These are phyloP conservation scores for Triticum timopheevii DNA, from an alignment of 176 grass and related monocot species.

Conservation along the genomic window DNA sequence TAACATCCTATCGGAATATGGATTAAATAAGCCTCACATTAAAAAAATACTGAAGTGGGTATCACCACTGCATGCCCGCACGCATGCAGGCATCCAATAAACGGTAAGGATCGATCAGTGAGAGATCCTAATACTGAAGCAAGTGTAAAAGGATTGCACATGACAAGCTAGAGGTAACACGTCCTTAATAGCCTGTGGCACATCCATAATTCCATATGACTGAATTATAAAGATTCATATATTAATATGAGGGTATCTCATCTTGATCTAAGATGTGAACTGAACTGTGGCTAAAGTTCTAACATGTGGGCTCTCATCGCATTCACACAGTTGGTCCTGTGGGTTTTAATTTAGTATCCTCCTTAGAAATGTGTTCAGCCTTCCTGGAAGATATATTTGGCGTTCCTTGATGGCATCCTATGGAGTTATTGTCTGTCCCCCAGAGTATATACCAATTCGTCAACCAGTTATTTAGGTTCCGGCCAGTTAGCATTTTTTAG, in stretches of 20 bases:
- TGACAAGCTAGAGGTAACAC: background rate
- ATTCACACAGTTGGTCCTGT: background rate
- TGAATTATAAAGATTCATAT: background rate
- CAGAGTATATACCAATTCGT: background rate
- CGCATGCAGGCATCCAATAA: background rate
- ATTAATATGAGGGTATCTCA: background rate
- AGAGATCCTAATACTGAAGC: background rate
- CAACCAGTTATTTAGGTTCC: background rate
- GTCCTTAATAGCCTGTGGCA: background rate
- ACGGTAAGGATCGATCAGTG: background rate
- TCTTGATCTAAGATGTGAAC: background rate
- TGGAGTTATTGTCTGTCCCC: background rate
- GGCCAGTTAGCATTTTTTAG: background rate
- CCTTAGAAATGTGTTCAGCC: constrained; percentile 4
- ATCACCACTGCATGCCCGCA: background rate
- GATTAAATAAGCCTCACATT: background rate
- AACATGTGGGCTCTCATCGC: background rate
- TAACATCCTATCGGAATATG: background rate
- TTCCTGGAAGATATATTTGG: background rate
- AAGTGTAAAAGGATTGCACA: background rate
- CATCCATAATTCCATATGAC: background rate
- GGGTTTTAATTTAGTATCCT: background rate
- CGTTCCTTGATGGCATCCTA: background rate
- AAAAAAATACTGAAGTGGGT: background rate
- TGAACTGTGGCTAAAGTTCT: constrained; percentile 8